Percentiles rank a stretch among this genome's conserved stretches.
These are phyloP conservation scores for Akanthomyces muscarius DNA, from an alignment of 2,329 filamentous ascomycete genomes.

Conservation along the genomic window DNA sequence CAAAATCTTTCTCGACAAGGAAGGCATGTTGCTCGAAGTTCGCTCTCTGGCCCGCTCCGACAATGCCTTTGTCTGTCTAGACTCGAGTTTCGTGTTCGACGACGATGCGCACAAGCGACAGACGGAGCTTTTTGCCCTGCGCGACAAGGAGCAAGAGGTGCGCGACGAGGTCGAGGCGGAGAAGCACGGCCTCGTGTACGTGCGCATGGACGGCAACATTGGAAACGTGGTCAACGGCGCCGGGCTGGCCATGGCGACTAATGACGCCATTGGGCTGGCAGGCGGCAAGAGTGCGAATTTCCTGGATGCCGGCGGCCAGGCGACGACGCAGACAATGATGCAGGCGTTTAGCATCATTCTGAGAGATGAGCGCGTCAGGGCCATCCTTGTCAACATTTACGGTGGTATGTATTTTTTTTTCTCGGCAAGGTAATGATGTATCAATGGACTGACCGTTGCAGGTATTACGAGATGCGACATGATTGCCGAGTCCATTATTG, in stretches of 20 bases:
- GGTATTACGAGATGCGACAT: constrained; percentile 48
- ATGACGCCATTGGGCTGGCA: constrained; percentile 68
- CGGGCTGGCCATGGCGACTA: constrained; percentile 86
- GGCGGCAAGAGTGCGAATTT: constrained; percentile 76
- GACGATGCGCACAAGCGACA: constrained; percentile 43
- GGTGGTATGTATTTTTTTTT: constrained; percentile 28
- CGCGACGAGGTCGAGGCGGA: constrained; percentile 37
- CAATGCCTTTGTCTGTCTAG: constrained; percentile 29
- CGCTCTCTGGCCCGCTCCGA: constrained; percentile 33
- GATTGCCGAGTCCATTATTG: constrained; percentile 47
- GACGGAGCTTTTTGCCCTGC: constrained; percentile 33
- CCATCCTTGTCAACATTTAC: constrained; percentile 58
- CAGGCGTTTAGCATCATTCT: constrained; percentile 71
- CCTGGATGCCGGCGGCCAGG: constrained; percentile 85
- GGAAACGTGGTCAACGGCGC: constrained; percentile 87
- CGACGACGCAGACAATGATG: constrained; percentile 76
- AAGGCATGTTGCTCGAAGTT: constrained; percentile 45
- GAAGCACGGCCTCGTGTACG: constrained; percentile 72
- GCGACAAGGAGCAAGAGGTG: constrained; percentile 33
- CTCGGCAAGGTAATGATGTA: background rate
- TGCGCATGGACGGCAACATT: constrained; percentile 60
- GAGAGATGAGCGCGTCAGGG: constrained; percentile 65
- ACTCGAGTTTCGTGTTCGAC: constrained; percentile 45
- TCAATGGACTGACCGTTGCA: constrained; percentile 20
- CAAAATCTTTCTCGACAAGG: constrained; percentile 41